Conservation (phyloP, 2,329 filamentous ascomycete genomes). For the Microcyclospora tardicrescens region DNA sequence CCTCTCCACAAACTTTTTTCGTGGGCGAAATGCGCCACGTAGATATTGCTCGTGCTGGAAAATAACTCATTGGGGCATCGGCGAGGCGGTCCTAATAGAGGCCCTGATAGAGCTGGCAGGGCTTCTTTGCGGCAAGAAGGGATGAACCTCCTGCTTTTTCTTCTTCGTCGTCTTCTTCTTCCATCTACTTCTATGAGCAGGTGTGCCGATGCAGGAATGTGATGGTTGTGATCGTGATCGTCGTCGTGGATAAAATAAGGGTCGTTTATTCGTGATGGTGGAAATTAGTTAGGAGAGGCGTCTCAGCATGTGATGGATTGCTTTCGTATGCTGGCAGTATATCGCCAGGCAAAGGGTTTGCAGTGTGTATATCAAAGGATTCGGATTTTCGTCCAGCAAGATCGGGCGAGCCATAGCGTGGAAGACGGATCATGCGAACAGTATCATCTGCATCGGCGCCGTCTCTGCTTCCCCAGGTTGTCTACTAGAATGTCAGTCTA, state of each 20-base stretch:
- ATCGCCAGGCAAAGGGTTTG: slow-evolving; percentile 9
- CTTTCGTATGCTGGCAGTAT: slow-evolving; percentile 21
- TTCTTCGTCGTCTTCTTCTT: slow-evolving; percentile 8
- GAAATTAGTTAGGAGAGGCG: neutral
- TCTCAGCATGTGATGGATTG: slow-evolving; percentile 3
- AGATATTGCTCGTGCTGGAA: too few species aligned
- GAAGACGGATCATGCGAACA: slow-evolving; percentile 46
- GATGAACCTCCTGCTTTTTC: too few species aligned
- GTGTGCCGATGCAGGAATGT: slow-evolving; percentile 15
- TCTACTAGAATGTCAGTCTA: slow-evolving; percentile 41
- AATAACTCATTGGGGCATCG: too few species aligned
- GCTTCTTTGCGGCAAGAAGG: too few species aligned
- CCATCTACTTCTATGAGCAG: slow-evolving; percentile 19
- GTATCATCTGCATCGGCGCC: slow-evolving; percentile 78
- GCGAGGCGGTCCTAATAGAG: too few species aligned
- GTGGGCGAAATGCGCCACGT: too few species aligned
- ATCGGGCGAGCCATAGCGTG: slow-evolving; percentile 18
- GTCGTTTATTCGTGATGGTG: slow-evolving; percentile 8
- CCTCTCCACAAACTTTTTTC: too few species aligned
- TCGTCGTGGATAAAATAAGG: neutral
- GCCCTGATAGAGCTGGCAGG: too few species aligned
- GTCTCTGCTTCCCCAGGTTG: slow-evolving; percentile 87
- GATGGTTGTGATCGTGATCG: slow-evolving; percentile 18
- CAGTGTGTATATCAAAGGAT: slow-evolving; percentile 16
- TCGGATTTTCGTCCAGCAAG: slow-evolving; percentile 21